Base-by-base conservation (phyloP, 164 flowering plant genomes). In the Paratinospora sagittata region DNA sequence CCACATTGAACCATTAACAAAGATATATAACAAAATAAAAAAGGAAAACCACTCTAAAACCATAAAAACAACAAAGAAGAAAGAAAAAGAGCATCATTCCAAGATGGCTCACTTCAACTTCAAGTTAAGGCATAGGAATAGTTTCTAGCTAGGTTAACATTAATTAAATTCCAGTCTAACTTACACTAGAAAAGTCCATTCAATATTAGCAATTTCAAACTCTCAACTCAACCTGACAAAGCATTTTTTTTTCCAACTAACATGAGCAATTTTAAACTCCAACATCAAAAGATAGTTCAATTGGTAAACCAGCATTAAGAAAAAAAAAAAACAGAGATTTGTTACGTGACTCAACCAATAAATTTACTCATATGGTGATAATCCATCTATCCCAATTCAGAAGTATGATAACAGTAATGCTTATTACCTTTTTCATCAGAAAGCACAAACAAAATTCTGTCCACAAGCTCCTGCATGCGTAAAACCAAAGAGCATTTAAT, bases 401-500 rank as follows among this genome's bases (percentile, higher is more conserved):
- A 62, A 61, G 37, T 12, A 70, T 16, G 41, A 61, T 30, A 26
- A 27, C 17, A 9, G 8, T 14, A 16, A 43, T 27, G 45, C 17
- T n/a, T 39, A 27, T 58, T 75, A 82, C 84, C 84, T 79, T 73
- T 77, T 3, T 79, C 84, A 74, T 83, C 84, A 66, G 84, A 73
- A 70, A 83, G 57, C 67, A 69, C 24, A 16, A 74, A 76, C 60
- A 84, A 68, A 67, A 84, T 82, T 55, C 87, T 70, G 69, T 84
- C 87, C 60, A 77, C 71, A 63, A 82, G 83, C 64, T 84, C 87
- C 87, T 84, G 79, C 72, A 73, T n/a, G 23, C 23, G 37, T 24
- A 3, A 66, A 13, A 66, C 11, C 11, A 41, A 55, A 19, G 17
- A 55, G 61, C 8, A 21, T n/a, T 23, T 19, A 19, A 3, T 55